phyloP scores from a whole-genome alignment of 176 grass and related monocot species.

The Paspalum vaginatum region DNA sequence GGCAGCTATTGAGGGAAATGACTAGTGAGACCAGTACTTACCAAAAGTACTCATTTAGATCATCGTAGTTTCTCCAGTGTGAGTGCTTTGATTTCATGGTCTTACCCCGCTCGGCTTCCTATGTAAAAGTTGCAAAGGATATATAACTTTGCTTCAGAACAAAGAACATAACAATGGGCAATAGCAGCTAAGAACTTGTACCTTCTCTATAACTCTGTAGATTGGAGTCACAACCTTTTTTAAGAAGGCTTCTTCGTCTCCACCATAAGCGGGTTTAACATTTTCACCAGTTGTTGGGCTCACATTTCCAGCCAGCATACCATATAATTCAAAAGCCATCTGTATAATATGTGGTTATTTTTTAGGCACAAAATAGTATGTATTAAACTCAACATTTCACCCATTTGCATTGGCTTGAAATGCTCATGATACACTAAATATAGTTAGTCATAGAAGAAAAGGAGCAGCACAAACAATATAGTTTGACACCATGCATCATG shows the following conservation, averaged over 20 bases:
- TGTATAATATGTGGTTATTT: slow-evolving; percentile 17
- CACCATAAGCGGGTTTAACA: slow-evolving; percentile 94
- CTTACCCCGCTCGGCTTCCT: slow-evolving; percentile 86
- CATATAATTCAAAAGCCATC: slow-evolving; percentile 98
- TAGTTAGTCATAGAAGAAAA: background rate
- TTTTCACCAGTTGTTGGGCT: slow-evolving; percentile 92
- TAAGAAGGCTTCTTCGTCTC: slow-evolving; percentile 85
- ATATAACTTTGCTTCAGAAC: slow-evolving; percentile 22
- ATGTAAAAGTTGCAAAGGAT: slow-evolving; percentile 30
- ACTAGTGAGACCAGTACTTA: slow-evolving; percentile 42
- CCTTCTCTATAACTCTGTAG: slow-evolving; percentile 77
- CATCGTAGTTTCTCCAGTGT: slow-evolving; percentile 96
- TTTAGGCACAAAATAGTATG: background rate
- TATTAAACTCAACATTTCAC: background rate
- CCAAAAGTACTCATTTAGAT: slow-evolving; percentile 98
- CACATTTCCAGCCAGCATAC: slow-evolving; percentile 93
- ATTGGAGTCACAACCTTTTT: slow-evolving; percentile 95
- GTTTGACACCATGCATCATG: background rate
- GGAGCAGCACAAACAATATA: slow-evolving; percentile 4
- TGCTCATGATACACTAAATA: background rate
- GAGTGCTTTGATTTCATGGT: slow-evolving; percentile 90
- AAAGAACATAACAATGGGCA: background rate
- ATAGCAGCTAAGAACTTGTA: slow-evolving; percentile 37
- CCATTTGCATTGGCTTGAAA: background rate
- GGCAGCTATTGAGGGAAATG: slow-evolving; percentile 12